These are phyloP conservation scores for Prunella vulgaris DNA, from an alignment of 257 asterid genomes.

Conservation along the genomic window DNA sequence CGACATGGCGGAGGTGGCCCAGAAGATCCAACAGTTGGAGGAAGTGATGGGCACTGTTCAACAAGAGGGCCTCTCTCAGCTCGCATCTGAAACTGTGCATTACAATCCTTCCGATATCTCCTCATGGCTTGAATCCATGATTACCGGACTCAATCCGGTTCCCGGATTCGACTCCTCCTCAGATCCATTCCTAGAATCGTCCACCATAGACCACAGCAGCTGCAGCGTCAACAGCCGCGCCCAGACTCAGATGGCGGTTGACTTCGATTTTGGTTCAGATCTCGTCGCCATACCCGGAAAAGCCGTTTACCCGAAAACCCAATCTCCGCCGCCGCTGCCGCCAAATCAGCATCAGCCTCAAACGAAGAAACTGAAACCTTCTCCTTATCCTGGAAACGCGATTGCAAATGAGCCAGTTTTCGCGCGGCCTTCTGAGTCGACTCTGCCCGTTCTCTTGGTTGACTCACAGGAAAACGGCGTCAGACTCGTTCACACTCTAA, in stretches of 20 bases:
- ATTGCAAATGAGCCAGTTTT: slow-evolving; percentile 6
- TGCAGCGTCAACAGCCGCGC: slow-evolving; percentile 21
- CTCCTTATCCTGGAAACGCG: slow-evolving; percentile 2
- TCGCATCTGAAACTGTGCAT: slow-evolving; percentile 60
- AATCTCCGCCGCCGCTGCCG: slow-evolving; percentile 24
- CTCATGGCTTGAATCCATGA: slow-evolving; percentile 81
- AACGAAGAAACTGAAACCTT: slow-evolving; percentile 39
- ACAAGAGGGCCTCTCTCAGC: slow-evolving; percentile 37
- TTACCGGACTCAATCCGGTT: slow-evolving; percentile 49
- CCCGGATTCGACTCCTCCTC: slow-evolving; percentile 35
- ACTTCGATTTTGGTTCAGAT: slow-evolving; percentile 66
- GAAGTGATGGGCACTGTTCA: slow-evolving; percentile 44
- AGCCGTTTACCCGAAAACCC: slow-evolving; percentile 44
- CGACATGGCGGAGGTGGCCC: slow-evolving; percentile 70
- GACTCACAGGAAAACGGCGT: slow-evolving; percentile 89
- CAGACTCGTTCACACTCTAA: slow-evolving; percentile 66
- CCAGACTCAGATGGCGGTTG: slow-evolving; percentile 25
- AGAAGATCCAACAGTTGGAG: slow-evolving; percentile 63
- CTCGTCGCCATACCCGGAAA: slow-evolving; percentile 82
- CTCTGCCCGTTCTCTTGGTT: slow-evolving; percentile 53
- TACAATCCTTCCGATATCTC: slow-evolving; percentile 85
- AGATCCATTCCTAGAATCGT: slow-evolving; percentile 37
- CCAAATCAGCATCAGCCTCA: slow-evolving; percentile 35
- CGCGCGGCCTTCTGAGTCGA: slow-evolving; percentile 26
- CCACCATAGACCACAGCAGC: slow-evolving; percentile 9